Conservation (phyloP, 1,284 basidiomycete genomes). For the Binderoboletus segoi region DNA sequence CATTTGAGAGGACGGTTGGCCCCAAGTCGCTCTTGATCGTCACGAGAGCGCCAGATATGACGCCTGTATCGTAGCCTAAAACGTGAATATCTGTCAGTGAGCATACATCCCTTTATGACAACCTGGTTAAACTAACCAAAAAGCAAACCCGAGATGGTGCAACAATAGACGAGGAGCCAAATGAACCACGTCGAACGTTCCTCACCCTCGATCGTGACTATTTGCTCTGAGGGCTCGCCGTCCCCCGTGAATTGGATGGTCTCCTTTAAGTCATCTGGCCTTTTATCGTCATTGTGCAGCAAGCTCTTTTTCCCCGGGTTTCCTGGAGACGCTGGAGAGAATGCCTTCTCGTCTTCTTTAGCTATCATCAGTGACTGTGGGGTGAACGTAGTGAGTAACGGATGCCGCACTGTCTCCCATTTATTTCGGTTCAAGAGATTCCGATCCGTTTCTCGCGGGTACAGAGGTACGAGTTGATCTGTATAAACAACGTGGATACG, state of each 20-base stretch:
- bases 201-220: conserved; percentile 68
- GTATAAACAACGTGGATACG: too few relatives aligned
- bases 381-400: too few relatives aligned
- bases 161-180: conserved; percentile 67
- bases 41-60: conserved; percentile 77
- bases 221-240: conserved; percentile 62
- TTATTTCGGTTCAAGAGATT: too few relatives aligned
- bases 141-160: conserved; percentile 73
- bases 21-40: conserved; percentile 73
- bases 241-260: conserved; percentile 13
- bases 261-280: too few relatives aligned
- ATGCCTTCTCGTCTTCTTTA: too few relatives aligned
- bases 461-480: too few relatives aligned
- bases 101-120: not conserved
- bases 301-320: too few relatives aligned
- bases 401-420: too few relatives aligned
- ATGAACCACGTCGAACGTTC: conserved; percentile 71
- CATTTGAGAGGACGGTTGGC: conserved; percentile 54
- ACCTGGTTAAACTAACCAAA: conserved; percentile 55
- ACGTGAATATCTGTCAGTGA: not conserved
- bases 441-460: too few relatives aligned
- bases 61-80: conserved; percentile 80
- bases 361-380: too few relatives aligned
- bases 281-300: too few relatives aligned
- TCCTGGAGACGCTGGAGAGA: too few relatives aligned